Evolutionary conservation across 768 basidiomycete species (phyloP), one percentile per base, ranked within the genome.

Genomic region (Hirschioporus abietinus): DNA sequence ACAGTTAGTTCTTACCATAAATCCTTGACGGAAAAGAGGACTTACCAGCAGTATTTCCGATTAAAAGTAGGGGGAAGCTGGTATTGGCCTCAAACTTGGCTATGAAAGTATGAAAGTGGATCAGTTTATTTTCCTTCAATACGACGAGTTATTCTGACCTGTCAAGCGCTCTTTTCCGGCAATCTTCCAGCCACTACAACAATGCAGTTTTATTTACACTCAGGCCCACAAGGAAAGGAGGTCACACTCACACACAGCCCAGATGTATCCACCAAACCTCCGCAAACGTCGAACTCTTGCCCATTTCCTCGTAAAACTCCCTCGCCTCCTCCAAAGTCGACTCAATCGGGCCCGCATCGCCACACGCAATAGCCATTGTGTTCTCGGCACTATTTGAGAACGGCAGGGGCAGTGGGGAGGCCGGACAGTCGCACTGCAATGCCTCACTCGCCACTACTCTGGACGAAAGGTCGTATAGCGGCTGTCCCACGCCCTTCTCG

Each of bases 41-140:
- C 60, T 25, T 24, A 61, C 60, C 60, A 12, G 30, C 24, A 18
- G 60, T 61, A 34, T 61, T 61, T 34, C 60, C 60, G 60, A 61
- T 61, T 25, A 61, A 15, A 8, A 61, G 30, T 34, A 61, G 30
- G 24, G 60, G 60, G 60, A 61, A 61, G 60, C 60, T 61, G 15
- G 60, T 61, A 60, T 78, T 79, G 64, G 42, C 42, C 42, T 52
- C 42, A 20, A 52, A 52, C 42, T 52, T 52, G 42, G 42, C 42
- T 52, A 10, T 1, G 12, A 52, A 52, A 1, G 42, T 52, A 52
- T 1, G 60, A 6, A 8, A 61, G 30, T 25, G 2, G 2, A 6
- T 25, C 30, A 3, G 2, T 30, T 30, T 30, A 3, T 30, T 24
- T 34, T 17, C 3, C 2, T 4, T 6, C 5, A 34, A 25, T 18